These are phyloP conservation scores for Zygosaccharomyces kombuchaensis DNA, from an alignment of 805 yeast species.

Conservation along the genomic window DNA sequence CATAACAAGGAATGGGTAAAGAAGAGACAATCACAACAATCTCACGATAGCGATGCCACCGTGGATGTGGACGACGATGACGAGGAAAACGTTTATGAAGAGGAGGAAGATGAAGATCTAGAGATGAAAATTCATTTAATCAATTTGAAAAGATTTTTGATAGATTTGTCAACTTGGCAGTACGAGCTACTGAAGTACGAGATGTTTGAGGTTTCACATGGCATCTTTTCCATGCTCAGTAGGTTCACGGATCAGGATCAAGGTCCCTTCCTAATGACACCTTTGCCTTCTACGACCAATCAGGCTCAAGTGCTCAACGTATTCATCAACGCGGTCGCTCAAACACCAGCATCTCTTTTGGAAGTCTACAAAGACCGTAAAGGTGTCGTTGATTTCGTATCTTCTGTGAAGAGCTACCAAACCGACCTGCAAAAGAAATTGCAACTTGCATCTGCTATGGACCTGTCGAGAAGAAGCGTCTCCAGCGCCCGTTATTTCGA, in stretches of 20 bases:
- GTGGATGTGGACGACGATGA: slow-evolving; percentile 24
- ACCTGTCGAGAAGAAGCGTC: slow-evolving; percentile 22
- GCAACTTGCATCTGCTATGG: slow-evolving; percentile 27
- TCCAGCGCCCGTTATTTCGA: slow-evolving; percentile 17
- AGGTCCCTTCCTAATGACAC: slow-evolving; percentile 29
- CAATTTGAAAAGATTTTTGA: slow-evolving; percentile 46
- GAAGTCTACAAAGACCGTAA: slow-evolving; percentile 25
- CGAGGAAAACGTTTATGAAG: slow-evolving; percentile 15
- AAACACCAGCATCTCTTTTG: slow-evolving; percentile 25
- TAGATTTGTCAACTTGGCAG: slow-evolving; percentile 47
- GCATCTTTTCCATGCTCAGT: slow-evolving; percentile 30
- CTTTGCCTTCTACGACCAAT: slow-evolving; percentile 21
- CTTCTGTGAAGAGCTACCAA: slow-evolving; percentile 22
- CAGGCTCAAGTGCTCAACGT: slow-evolving; percentile 24
- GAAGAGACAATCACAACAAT: slow-evolving; percentile 22
- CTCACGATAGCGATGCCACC: slow-evolving; percentile 28
- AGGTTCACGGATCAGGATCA: slow-evolving; percentile 32
- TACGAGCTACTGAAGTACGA: slow-evolving; percentile 37
- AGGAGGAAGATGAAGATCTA: slow-evolving; percentile 31
- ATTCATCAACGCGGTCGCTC: slow-evolving; percentile 23
- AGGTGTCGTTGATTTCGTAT: slow-evolving; percentile 24
- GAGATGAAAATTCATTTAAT: slow-evolving; percentile 38
- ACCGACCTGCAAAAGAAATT: slow-evolving; percentile 24
- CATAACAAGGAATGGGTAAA: slow-evolving; percentile 23
- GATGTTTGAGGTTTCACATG: slow-evolving; percentile 31